Evolutionary conservation across 2,329 filamentous ascomycete genomes (phyloP).

Genomic region (Diaporthe citri): DNA sequence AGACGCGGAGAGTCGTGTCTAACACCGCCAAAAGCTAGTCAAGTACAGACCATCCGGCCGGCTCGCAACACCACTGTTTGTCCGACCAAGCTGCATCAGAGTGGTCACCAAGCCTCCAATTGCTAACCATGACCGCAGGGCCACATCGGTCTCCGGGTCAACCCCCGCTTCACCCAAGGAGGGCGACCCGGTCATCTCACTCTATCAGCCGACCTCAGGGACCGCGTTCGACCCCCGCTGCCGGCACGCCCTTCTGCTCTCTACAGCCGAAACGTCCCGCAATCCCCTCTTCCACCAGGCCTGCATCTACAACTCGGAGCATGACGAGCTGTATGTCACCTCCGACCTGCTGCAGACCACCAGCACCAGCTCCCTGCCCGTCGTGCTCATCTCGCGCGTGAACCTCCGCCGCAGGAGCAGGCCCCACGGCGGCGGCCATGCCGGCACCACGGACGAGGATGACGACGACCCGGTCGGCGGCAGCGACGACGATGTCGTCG

Average conservation of each 20-base stretch:
- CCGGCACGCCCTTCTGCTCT: constrained; percentile 56
- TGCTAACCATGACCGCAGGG: constrained; percentile 8
- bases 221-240: constrained; percentile 50
- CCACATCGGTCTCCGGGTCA: neutral
- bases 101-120: neutral
- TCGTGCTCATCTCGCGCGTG: constrained; percentile 60
- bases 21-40: constrained; percentile 18
- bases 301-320: constrained; percentile 55
- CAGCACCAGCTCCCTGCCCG: constrained; percentile 53
- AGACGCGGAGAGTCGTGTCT: constrained; percentile 23
- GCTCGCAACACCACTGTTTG: constrained; percentile 30
- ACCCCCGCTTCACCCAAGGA: neutral
- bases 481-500: constrained; percentile 46
- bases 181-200: constrained; percentile 43
- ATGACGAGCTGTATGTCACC: constrained; percentile 60
- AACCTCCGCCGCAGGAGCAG: constrained; percentile 47
- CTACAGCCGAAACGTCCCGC: constrained; percentile 53
- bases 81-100: neutral
- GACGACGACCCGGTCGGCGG: constrained; percentile 46
- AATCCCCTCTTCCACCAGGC: constrained; percentile 62
- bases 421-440: too few relatives aligned
- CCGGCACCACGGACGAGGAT: constrained; percentile 29
- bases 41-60: constrained; percentile 34
- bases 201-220: constrained; percentile 55
- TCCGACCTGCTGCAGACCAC: constrained; percentile 57